Evolutionary conservation across 495 filamentous ascomycete genomes (phyloP).

Genomic region (Trichoderma asperelloides): DNA sequence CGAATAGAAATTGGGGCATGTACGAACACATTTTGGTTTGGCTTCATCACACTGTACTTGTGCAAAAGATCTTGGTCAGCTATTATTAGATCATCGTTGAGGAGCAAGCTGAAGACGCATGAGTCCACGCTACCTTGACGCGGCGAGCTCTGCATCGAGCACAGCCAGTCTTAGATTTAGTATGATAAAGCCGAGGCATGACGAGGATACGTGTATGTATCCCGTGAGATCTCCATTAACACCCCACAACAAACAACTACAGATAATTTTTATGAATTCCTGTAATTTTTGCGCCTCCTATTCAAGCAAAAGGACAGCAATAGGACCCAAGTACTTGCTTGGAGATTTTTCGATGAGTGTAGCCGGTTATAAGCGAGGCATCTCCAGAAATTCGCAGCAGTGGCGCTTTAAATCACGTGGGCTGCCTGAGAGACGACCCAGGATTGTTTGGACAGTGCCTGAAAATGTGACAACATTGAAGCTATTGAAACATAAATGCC

Average conservation of each 20-base stretch:
- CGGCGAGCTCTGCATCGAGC: constrained; percentile 1
- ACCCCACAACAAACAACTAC: background rate
- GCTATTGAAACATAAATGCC: too few relatives aligned
- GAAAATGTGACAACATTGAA: too few relatives aligned
- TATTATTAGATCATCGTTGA: background rate
- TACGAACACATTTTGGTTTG: background rate
- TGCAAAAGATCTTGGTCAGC: background rate
- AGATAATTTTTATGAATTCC: background rate
- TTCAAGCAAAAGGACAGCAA: background rate
- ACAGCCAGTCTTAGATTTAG: background rate
- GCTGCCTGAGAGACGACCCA: too few relatives aligned
- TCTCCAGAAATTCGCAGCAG: too few relatives aligned
- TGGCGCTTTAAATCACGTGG: too few relatives aligned
- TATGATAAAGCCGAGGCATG: background rate
- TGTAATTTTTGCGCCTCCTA: background rate
- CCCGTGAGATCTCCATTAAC: background rate
- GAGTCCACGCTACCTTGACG: background rate
- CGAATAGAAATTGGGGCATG: background rate
- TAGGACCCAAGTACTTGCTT: too few relatives aligned
- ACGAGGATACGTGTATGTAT: background rate
- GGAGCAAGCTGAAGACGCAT: background rate
- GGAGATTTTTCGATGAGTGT: too few relatives aligned
- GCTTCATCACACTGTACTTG: background rate
- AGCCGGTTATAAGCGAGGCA: too few relatives aligned
- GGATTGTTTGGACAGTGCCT: too few relatives aligned